Evolutionary conservation across 148 eudicot genomes (phyloP), one percentile per base, ranked within the genome.

Genomic region (Cornus suecica): DNA sequence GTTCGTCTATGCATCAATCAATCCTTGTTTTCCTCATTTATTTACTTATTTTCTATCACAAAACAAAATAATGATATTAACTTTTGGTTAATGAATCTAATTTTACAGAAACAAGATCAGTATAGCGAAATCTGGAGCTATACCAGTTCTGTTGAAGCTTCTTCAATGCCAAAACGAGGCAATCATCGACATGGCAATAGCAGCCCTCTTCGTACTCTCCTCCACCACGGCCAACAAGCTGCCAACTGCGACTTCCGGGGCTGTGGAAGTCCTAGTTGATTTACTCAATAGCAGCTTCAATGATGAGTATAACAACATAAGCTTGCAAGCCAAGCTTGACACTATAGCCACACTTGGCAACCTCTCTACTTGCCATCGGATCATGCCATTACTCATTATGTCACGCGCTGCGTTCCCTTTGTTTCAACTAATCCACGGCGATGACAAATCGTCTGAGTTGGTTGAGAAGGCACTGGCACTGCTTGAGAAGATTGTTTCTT

Each of bases 31-130:
- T 3, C 9, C 42, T 37, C 37, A 32, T 37, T 37, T 37, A 4
- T 37, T 37, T 37, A 3, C 0, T 37, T 37, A 3, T 37, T 37
- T 0, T 0, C 37, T 3, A 32, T 32, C 7, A 8, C 7, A 32
- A 8, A 32, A 8, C 7, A 32, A n/a, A n/a, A n/a, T n/a, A n/a
- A n/a, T n/a, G n/a, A n/a, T n/a, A n/a, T n/a, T n/a, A n/a, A n/a
- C n/a, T n/a, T n/a, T n/a, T n/a, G n/a, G n/a, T 52, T 10, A 52
- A 52, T 52, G 13, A 15, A 52, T 29, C 28, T 22, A 18, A 24
- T 61, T 73, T 26, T 75, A 71, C 91, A 91, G 96, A 79, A 91
- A 89, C 86, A 91, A 91, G 82, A 80, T 82, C 54, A 77, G 76
- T 2, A 91, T 91, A 8, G 89, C 85, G 0, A 86, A 86, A 66